Evolutionary conservation across 148 eudicot genomes (phyloP).

Genomic region (Nepenthes mirabilis): DNA sequence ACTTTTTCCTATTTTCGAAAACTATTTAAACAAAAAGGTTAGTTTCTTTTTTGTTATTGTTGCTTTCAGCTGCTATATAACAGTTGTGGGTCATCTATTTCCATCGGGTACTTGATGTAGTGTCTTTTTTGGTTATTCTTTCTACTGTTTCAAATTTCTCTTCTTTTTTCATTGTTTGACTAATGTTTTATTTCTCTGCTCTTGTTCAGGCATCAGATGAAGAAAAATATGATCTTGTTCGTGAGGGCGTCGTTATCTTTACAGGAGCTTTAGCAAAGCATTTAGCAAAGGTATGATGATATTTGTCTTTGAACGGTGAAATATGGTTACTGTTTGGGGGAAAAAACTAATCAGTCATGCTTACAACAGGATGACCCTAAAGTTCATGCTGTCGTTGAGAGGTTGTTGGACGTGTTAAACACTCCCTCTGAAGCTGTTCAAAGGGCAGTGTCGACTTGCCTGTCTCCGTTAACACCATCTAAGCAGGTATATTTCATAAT

Average conservation of each 20-base stretch:
- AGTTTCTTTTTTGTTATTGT: slow-evolving; percentile 5
- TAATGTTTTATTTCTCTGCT: neutral
- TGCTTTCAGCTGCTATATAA: neutral
- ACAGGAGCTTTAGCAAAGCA: slow-evolving; percentile 98
- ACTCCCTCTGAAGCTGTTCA: slow-evolving; percentile 99
- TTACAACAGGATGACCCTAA: slow-evolving; percentile 79
- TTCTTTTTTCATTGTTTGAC: slow-evolving; percentile 1
- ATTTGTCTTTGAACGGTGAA: neutral
- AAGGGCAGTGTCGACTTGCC: slow-evolving; percentile 84
- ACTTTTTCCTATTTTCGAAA: slow-evolving; percentile 95
- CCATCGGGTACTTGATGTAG: neutral
- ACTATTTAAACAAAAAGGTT: slow-evolving; percentile 93
- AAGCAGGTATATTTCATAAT: slow-evolving; percentile 44
- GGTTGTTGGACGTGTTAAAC: slow-evolving; percentile 80
- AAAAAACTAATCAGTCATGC: neutral
- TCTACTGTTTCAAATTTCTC: neutral
- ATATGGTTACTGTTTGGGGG: neutral
- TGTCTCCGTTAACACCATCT: slow-evolving; percentile 87
- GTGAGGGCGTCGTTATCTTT: slow-evolving; percentile 97
- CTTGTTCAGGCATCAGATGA: slow-evolving; percentile 70
- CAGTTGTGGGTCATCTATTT: neutral
- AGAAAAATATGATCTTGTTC: slow-evolving; percentile 84
- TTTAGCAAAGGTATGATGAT: slow-evolving; percentile 51
- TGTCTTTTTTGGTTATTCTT: too few relatives aligned
- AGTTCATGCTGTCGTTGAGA: slow-evolving; percentile 87